Conservation (phyloP, 2,329 filamentous ascomycete species). For the Claviceps africana region DNA sequence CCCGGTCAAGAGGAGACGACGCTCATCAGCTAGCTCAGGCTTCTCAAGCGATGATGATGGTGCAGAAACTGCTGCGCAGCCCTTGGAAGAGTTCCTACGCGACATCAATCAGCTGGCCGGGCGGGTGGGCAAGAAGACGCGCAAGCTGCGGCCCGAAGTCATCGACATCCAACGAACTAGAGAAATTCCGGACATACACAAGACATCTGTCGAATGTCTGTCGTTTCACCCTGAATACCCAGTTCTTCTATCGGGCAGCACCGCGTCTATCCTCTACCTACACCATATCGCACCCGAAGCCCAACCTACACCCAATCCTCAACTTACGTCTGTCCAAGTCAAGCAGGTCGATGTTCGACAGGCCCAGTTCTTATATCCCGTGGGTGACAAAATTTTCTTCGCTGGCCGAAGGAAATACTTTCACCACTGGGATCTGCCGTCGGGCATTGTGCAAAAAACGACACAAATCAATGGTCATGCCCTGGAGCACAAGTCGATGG, state of each 20-base stretch:
- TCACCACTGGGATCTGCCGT: constrained; percentile 81
- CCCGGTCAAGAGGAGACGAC: constrained; percentile 35
- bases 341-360: constrained; percentile 71
- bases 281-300: constrained; percentile 74
- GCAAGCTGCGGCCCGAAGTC: constrained; percentile 71
- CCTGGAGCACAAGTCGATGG: constrained; percentile 80
- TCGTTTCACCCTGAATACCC: constrained; percentile 83
- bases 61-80: constrained; percentile 51
- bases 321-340: constrained; percentile 80
- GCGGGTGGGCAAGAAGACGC: constrained; percentile 38
- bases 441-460: constrained; percentile 72
- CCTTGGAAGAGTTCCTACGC: constrained; percentile 67
- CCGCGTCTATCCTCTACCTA: constrained; percentile 70
- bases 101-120: constrained; percentile 54
- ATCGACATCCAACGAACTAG: constrained; percentile 82
- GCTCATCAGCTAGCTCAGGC: constrained; percentile 38
- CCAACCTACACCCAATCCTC: constrained; percentile 67
- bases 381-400: constrained; percentile 70
- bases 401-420: constrained; percentile 82
- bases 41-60: constrained; percentile 41
- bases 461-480: constrained; percentile 60
- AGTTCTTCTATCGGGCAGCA: constrained; percentile 78
- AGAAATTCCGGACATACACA: constrained; percentile 68
- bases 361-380: constrained; percentile 62
- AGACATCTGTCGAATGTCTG: constrained; percentile 66